Evolutionary conservation across 495 filamentous ascomycete genomes (phyloP), one percentile per base, ranked within the genome.

Genomic region (Lasiosphaeria ovina): DNA sequence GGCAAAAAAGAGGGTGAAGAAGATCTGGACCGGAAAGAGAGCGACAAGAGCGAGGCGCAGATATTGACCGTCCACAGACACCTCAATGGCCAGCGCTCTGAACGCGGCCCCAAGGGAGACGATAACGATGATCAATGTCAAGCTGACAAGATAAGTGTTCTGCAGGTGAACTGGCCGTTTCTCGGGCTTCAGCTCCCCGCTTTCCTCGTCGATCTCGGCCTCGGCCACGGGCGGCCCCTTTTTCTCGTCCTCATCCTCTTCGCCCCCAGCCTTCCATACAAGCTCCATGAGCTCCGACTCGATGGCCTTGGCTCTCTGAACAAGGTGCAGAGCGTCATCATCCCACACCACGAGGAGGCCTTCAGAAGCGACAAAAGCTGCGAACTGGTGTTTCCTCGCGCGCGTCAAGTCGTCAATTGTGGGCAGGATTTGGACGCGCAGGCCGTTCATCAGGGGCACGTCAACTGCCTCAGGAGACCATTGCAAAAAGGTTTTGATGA

Each of bases 1-100:
- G 16, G 75, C 85, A 66, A 90, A 90, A 74, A 90, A 90, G 65
- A 92, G 76, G 14, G 89, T 89, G 75, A 92, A 91, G 78, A 91
- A 92, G 56, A 91, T 79, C 69, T 91, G 89, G 16, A 91, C 76
- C 4, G 88, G 89, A 54, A 83, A 79, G 32, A 91, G 68, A 0
- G 75, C 79, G 3, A 89, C 61, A 56, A 92, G 83, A 17, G 80
- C 83, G 32, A 91, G 66, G 2, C 89, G 84, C 17, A 78, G 56
- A 58, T 81, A 89, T 62, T 72, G 81, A 35, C 76, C 71, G 66
- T 92, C 89, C 49, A 88, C 85, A 10, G 79, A 80, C 17, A 83
- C 76, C 73, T 90, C 87, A 58, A 88, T 84, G 16, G 83, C 87
- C 57, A 92, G 77, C 66, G 83, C 79, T 31, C 87, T 78, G 62